Conservation (phyloP, 306 rosid genomes). For the Calophaca sinica region DNA sequence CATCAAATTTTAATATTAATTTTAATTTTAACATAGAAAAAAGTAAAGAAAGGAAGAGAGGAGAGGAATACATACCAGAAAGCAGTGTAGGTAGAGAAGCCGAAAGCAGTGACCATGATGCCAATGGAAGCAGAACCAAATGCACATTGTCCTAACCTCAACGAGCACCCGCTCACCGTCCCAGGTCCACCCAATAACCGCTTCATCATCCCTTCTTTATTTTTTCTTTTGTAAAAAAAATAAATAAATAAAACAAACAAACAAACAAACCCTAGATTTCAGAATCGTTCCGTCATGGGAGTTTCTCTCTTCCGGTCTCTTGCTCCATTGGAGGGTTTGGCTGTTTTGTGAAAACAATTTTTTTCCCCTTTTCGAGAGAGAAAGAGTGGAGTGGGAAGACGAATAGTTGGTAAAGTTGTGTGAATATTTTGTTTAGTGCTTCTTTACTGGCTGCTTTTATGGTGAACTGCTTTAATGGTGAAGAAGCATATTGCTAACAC, state of each 20-base stretch:
- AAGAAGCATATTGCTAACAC: no score
- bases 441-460: no score
- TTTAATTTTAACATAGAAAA: background rate
- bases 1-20: background rate
- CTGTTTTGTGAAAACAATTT: background rate
- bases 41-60: background rate
- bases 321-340: conserved; percentile 27
- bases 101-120: conserved; percentile 73
- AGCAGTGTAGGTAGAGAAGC: conserved; percentile 80
- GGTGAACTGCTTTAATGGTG: no score
- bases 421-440: background rate
- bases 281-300: conserved; percentile 31
- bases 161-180: conserved; percentile 66
- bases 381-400: background rate
- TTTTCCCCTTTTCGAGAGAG: background rate
- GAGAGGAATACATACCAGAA: conserved; percentile 76
- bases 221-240: background rate
- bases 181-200: conserved; percentile 81
- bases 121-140: conserved; percentile 81
- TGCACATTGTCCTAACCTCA: conserved; percentile 81
- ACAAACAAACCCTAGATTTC: conserved; percentile 54
- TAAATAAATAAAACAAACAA: no score
- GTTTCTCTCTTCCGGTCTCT: background rate
- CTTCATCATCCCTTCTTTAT: conserved; percentile 56
- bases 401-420: background rate